Evolutionary conservation across 768 basidiomycete species (phyloP).

Genomic region (Termitomyces sp.): DNA sequence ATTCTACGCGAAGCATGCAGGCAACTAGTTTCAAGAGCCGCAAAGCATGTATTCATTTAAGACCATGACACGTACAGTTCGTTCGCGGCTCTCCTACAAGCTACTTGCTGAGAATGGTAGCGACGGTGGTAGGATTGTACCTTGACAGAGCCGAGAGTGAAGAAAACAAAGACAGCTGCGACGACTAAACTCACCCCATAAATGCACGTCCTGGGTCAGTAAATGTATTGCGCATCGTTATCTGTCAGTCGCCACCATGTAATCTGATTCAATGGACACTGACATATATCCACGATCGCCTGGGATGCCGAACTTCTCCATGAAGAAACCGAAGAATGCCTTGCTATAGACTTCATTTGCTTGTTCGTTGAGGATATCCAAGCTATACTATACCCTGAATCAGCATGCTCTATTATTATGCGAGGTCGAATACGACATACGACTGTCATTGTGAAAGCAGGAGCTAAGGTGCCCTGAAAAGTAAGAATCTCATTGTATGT

Average conservation of each 20-base stretch:
- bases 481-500: slow-evolving; percentile 55
- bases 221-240: slow-evolving; percentile 28
- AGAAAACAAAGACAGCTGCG: not conserved
- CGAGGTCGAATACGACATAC: slow-evolving; percentile 32
- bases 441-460: slow-evolving; percentile 53
- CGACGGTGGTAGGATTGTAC: slow-evolving; percentile 39
- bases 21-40: no score
- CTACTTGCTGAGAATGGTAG: slow-evolving; percentile 33
- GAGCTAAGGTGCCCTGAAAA: slow-evolving; percentile 59
- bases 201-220: slow-evolving; percentile 46
- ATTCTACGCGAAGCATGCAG: no score
- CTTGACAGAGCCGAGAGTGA: slow-evolving; percentile 16
- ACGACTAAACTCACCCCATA: slow-evolving; percentile 37
- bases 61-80: not conserved
- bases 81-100: not conserved
- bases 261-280: not conserved
- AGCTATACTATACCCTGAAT: slow-evolving; percentile 40
- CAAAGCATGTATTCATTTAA: not conserved
- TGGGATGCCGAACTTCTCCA: slow-evolving; percentile 43
- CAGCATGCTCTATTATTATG: not conserved
- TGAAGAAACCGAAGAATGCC: slow-evolving; percentile 47
- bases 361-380: slow-evolving; percentile 48
- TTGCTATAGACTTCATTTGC: slow-evolving; percentile 50
- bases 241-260: not conserved
- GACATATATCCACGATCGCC: slow-evolving; percentile 60